phyloP scores from a whole-genome alignment of 2,329 filamentous ascomycete species.

The Cordyceps cateniannulata region DNA sequence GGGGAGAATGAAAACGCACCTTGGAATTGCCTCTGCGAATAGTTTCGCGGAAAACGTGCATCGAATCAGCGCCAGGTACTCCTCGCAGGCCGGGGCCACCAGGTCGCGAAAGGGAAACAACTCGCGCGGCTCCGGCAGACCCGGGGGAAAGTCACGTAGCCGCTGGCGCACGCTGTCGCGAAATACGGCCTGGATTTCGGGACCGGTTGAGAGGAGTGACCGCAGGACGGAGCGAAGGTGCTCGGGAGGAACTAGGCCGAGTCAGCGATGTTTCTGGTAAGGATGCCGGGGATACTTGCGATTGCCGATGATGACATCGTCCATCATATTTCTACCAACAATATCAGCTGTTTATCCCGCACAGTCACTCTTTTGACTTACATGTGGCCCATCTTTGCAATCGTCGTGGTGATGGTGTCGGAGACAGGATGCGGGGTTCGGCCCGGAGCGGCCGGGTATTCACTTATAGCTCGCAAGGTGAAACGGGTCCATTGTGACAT shows the following conservation, averaged over 20 bases:
- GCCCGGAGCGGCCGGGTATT: background rate
- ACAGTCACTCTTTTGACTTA: background rate
- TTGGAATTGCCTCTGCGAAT: slow-evolving; percentile 22
- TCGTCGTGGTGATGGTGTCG: background rate
- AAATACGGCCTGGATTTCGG: slow-evolving; percentile 25
- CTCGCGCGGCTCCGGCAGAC: slow-evolving; percentile 14
- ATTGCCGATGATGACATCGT: slow-evolving; percentile 34
- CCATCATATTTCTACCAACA: slow-evolving; percentile 31
- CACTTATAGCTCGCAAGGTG: too few relatives aligned
- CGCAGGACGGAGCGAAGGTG: slow-evolving; percentile 29
- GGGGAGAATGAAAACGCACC: too few relatives aligned
- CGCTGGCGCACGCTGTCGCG: slow-evolving; percentile 26
- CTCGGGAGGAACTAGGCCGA: slow-evolving; percentile 22
- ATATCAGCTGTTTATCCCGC: background rate
- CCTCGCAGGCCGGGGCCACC: slow-evolving; percentile 19
- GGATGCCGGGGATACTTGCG: slow-evolving; percentile 17
- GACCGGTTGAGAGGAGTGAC: slow-evolving; percentile 25
- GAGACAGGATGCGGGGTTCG: background rate
- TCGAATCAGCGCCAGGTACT: slow-evolving; percentile 26
- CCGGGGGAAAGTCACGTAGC: slow-evolving; percentile 20
- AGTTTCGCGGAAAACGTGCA: slow-evolving; percentile 33
- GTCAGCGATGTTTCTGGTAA: background rate
- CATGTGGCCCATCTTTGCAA: background rate
- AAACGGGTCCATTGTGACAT: too few relatives aligned
- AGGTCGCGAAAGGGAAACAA: slow-evolving; percentile 22